Evolutionary conservation across 1,284 basidiomycete genomes (phyloP).

Genomic region (Ganoderma lingzhi): DNA sequence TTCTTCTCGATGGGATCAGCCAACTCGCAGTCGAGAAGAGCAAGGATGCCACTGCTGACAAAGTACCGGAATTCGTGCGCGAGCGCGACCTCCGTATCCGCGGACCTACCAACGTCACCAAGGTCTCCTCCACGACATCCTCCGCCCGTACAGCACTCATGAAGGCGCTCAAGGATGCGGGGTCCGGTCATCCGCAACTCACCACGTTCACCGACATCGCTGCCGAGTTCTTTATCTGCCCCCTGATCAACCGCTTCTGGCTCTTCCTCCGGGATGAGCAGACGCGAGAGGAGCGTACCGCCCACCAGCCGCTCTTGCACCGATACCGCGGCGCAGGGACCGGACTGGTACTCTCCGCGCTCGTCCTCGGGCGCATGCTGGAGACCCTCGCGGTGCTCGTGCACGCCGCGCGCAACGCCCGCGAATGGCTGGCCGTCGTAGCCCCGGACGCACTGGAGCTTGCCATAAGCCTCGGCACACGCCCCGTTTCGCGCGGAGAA

Average conservation of each 20-base stretch:
- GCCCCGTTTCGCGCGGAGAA: constrained; percentile 61
- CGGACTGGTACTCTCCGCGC: constrained; percentile 80
- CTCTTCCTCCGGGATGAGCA: constrained; percentile 85
- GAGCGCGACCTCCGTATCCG: constrained; percentile 81
- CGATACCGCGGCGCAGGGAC: constrained; percentile 79
- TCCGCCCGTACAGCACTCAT: constrained; percentile 31
- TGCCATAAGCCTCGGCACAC: constrained; percentile 78
- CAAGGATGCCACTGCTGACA: constrained; percentile 56
- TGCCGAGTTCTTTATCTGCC: constrained; percentile 87
- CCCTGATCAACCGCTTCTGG: constrained; percentile 92
- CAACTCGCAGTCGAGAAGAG: constrained; percentile 64
- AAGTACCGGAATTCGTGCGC: constrained; percentile 67
- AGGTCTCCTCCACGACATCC: constrained; percentile 42
- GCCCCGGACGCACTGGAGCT: constrained; percentile 86
- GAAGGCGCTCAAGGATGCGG: constrained; percentile 26
- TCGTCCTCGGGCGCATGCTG: constrained; percentile 80
- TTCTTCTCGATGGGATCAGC: constrained; percentile 67
- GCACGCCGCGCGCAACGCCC: constrained; percentile 82
- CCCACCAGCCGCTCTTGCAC: constrained; percentile 53
- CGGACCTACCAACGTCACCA: constrained; percentile 53
- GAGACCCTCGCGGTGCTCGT: constrained; percentile 83
- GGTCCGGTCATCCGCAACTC: constrained; percentile 27
- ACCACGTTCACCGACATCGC: constrained; percentile 78
- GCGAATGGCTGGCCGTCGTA: constrained; percentile 81
- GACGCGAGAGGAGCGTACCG: constrained; percentile 73